Evolutionary conservation across 192 early-diverging fungal species (phyloP), one percentile per base, ranked within the genome.

Genomic region (Umbelopsis sp.): DNA sequence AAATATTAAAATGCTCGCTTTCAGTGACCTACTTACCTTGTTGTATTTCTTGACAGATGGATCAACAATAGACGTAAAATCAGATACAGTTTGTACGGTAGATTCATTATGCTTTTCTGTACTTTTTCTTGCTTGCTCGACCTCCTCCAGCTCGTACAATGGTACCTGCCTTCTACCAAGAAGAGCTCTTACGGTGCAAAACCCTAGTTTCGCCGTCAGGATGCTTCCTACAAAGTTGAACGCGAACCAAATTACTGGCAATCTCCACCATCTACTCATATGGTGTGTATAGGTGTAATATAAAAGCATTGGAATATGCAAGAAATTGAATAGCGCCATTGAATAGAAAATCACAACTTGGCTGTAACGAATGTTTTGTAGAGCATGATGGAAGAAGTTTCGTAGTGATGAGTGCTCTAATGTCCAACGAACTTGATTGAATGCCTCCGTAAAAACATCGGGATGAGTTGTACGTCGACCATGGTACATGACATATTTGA

Each of bases 341-440:
- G 45, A 45, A n/a, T 70, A 77, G n/a, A 68, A 71, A n/a, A 77
- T 9, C 32, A 69, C 56, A 24, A 70, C 59, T 25, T 45, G 66
- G 21, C 71, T 56, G 38, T 69, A 73, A 16, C 71, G 32, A 24
- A 77, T 77, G 36, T 77, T 77, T 43, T 69, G 66, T 3, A 73
- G 45, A 8, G 71, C 76, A 22, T 69, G n/a, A 17, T 72, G 65
- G 29, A 77, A n/a, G 32, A 77, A 77, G 14, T 32, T 65, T 29
- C 56, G 65, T 31, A 77, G 45, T 7, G 71, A 72, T 14, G 70
- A 69, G 1, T 51, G 53, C 26, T 69, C 51, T 47, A 73, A 49
- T 16, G 62, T 65, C 44, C 69, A 36, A 16, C 52, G 66, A 7
- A 71, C 53, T 20, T 59, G 51, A 7, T 56, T 26, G 53, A 56